Base-by-base conservation (phyloP, 345 rosid species). In the Ricinus communis region DNA sequence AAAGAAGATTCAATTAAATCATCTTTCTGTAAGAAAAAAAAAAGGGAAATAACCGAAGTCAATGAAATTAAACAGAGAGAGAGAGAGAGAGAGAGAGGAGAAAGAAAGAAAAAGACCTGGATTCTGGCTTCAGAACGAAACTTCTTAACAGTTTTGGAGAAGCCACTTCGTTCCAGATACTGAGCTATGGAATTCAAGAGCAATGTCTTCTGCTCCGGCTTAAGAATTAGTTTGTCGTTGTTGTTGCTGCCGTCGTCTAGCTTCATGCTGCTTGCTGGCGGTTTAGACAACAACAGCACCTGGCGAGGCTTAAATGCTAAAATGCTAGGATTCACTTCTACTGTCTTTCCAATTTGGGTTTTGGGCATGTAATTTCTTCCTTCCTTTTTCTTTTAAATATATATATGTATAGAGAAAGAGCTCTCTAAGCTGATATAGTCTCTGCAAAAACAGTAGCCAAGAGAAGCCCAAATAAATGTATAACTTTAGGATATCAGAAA, bases 81-180 rank as follows among this genome's bases (percentile, higher is more conserved):
- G 10, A 25, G 0, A 11, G 2, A 4, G 14, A 53, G 31, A 16
- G 24, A 53, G 19, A 68, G 9, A 15, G 12, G 15, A 40, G 11
- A 5, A 7, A 66, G 12, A 15, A 11, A 16, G 40, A 16, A 5
- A 7, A 8, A 9, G 33, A 87, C 97, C 96, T 84, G 79, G 74
- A 88, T 38, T 67, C 80, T 71, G 22, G 96, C 86, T 82, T 88
- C 92, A 13, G 87, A 79, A 8, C 75, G 84, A 55, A 93, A 73
- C 80, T 90, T 91, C 82, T 90, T 90, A 63, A 90, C 81, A 52
- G 96, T 82, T 72, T 86, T 88, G 62, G 87, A 77, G 73, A 91
- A 86, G 53, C 91, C 90, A 65, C 50, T 78, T 65, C 82, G 81
- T 12, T 83, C 77, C 57, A 93, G 82, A 74, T 77, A 90, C 25